A percentile compares a stretch with the other conserved stretches of the same genome.
Conservation (phyloP, 805 yeast genomes). For the Pichia scutulata region DNA sequence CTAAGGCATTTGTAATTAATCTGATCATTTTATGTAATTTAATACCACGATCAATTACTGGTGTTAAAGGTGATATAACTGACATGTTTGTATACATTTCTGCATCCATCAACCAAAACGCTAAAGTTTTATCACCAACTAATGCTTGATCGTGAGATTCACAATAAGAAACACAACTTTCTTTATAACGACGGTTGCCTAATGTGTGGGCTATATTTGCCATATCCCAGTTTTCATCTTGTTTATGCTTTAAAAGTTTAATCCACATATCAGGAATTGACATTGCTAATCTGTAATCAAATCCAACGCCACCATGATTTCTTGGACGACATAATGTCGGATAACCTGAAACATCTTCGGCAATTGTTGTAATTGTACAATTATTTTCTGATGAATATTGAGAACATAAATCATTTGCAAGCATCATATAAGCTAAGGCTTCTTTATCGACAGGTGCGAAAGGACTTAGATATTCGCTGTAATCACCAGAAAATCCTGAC, state of each 20-base stretch:
- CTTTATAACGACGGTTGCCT: conserved; percentile 82
- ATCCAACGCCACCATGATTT: conserved; percentile 78
- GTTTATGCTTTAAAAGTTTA: conserved; percentile 73
- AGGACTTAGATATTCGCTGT: conserved; percentile 79
- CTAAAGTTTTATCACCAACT: conserved; percentile 93
- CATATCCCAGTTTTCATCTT: conserved; percentile 90
- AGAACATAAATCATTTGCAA: conserved; percentile 75
- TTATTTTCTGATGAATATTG: conserved; percentile 34
- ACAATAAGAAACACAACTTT: conserved; percentile 83
- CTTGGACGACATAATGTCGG: conserved; percentile 85
- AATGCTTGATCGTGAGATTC: conserved; percentile 97
- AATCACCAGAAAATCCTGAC: conserved; percentile 82
- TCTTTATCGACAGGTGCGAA: conserved; percentile 76
- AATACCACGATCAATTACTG: conserved; percentile 80
- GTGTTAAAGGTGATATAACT: conserved; percentile 59
- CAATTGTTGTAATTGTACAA: conserved; percentile 56
- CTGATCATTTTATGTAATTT: conserved; percentile 89
- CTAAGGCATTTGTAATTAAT: conserved; percentile 78
- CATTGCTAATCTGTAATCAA: conserved; percentile 91
- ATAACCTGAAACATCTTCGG: conserved; percentile 97
- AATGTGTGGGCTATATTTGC: conserved; percentile 72
- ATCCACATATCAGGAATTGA: conserved; percentile 99
- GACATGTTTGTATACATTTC: conserved; percentile 98
- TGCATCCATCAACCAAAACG: conserved; percentile 98
- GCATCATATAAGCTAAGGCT: conserved; percentile 77